Percentiles rank a stretch among this genome's conserved stretches.
These are phyloP conservation scores for Blastobotrys persicus DNA, from an alignment of 1,139 yeast genomes.

Conservation along the genomic window DNA sequence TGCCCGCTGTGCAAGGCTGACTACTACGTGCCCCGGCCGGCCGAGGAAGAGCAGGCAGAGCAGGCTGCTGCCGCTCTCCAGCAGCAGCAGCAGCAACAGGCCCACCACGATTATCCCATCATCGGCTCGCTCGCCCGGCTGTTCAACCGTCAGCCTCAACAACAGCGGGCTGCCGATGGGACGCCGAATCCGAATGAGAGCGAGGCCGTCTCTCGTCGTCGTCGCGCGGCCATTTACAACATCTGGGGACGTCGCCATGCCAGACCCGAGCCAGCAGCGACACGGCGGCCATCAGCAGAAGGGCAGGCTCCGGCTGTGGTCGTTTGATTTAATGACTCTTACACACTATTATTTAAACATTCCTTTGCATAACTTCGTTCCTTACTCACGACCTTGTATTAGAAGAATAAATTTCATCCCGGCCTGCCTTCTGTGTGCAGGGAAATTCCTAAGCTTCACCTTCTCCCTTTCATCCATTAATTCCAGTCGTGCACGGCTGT, in stretches of 20 bases:
- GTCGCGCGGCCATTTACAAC: slow-evolving; percentile 15
- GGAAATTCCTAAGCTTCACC: no score
- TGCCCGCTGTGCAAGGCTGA: slow-evolving; percentile 79
- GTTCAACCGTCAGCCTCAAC: not conserved
- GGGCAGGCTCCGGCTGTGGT: not conserved
- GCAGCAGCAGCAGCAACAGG: not conserved
- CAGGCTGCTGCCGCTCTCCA: slow-evolving; percentile 1
- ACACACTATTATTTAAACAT: not conserved
- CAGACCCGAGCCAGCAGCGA: not conserved
- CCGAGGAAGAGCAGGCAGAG: slow-evolving; percentile 17
- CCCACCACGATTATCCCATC: not conserved
- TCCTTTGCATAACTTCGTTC: not conserved
- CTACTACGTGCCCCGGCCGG: slow-evolving; percentile 33
- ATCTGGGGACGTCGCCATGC: slow-evolving; percentile 15
- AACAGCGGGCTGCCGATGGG: not conserved
- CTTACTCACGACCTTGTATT: no score
- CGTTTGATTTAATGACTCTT: not conserved
- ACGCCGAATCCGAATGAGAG: slow-evolving; percentile 7
- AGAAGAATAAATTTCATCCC: no score
- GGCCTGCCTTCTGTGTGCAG: no score
- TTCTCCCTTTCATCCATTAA: no score
- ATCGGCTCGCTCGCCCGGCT: slow-evolving; percentile 2
- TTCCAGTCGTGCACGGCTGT: no score
- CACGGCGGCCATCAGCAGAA: not conserved
- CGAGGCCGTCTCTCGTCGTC: slow-evolving; percentile 13